These are phyloP conservation scores for Lactarius sp. DNA, from an alignment of 768 basidiomycete species.

Conservation along the genomic window DNA sequence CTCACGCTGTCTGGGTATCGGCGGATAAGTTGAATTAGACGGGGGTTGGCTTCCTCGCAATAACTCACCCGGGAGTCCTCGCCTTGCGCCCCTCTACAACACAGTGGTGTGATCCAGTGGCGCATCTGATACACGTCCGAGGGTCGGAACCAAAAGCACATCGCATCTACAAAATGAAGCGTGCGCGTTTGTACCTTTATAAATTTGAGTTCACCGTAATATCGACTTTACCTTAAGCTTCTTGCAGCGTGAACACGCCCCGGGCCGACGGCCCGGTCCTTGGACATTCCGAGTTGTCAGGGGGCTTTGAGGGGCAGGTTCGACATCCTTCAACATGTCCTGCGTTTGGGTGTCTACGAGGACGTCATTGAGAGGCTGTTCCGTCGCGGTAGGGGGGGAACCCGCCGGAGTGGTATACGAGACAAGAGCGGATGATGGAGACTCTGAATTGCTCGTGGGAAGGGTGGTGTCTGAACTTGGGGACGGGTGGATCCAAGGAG, in stretches of 20 bases:
- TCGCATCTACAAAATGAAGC: slow-evolving; percentile 7
- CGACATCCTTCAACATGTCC: background rate
- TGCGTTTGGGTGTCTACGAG: background rate
- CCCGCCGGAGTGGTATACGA: background rate
- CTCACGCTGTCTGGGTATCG: slow-evolving; percentile 29
- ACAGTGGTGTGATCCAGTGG: slow-evolving; percentile 31
- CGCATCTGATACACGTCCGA: slow-evolving; percentile 21
- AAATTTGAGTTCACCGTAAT: background rate
- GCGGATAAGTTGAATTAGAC: background rate
- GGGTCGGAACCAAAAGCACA: slow-evolving; percentile 21
- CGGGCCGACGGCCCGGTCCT: slow-evolving; percentile 19
- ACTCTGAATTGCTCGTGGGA: slow-evolving; percentile 5
- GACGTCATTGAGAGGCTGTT: background rate
- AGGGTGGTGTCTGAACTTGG: slow-evolving; percentile 13
- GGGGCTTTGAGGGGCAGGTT: slow-evolving; percentile 4
- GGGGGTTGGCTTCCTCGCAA: background rate
- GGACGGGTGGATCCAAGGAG: slow-evolving; percentile 18
- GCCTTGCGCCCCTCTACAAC: slow-evolving; percentile 34
- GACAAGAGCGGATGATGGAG: slow-evolving; percentile 5
- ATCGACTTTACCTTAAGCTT: slow-evolving; percentile 27
- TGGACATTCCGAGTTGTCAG: background rate
- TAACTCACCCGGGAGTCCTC: slow-evolving; percentile 32
- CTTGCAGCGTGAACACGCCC: slow-evolving; percentile 31
- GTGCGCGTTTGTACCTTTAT: background rate
- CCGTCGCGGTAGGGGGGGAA: slow-evolving; percentile 4